phyloP scores from a whole-genome alignment of 1,139 yeast genomes.

The Blastobotrys arbuscula region DNA sequence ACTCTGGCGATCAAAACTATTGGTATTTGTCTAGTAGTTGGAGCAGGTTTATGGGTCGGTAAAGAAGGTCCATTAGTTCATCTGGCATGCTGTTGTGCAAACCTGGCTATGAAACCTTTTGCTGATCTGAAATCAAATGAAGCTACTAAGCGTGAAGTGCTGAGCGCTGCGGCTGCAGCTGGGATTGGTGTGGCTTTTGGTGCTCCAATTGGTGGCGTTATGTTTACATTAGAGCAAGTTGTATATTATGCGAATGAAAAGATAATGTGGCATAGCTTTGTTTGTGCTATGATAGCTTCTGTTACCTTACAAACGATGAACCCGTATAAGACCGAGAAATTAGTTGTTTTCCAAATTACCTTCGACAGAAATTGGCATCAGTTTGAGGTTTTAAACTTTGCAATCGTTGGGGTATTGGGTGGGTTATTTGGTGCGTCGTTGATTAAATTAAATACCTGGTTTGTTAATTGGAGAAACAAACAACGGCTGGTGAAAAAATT shows the following conservation, averaged over 20 bases:
- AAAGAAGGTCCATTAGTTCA: slow-evolving; percentile 94
- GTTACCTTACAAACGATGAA: slow-evolving; percentile 55
- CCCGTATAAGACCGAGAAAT: slow-evolving; percentile 53
- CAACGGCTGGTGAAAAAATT: slow-evolving; percentile 12
- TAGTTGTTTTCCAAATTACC: slow-evolving; percentile 57
- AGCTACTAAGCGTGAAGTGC: slow-evolving; percentile 45
- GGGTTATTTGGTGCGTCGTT: slow-evolving; percentile 60
- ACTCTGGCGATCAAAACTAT: slow-evolving; percentile 47
- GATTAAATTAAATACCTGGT: slow-evolving; percentile 44
- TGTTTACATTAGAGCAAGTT: slow-evolving; percentile 74
- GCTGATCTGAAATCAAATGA: slow-evolving; percentile 30
- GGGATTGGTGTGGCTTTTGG: slow-evolving; percentile 94
- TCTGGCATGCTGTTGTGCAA: slow-evolving; percentile 66
- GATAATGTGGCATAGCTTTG: slow-evolving; percentile 77
- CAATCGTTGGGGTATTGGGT: slow-evolving; percentile 60
- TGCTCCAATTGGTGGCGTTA: slow-evolving; percentile 91
- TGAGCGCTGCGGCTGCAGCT: slow-evolving; percentile 85
- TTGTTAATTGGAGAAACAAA: slow-evolving; percentile 36
- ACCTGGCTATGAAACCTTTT: slow-evolving; percentile 37
- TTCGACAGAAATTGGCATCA: slow-evolving; percentile 71
- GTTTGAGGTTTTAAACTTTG: slow-evolving; percentile 64
- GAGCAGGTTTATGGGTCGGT: slow-evolving; percentile 87
- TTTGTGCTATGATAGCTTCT: slow-evolving; percentile 70
- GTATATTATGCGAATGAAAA: slow-evolving; percentile 58
- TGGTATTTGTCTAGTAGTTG: slow-evolving; percentile 60